Evolutionary conservation across 768 basidiomycete species (phyloP).

Genomic region (Pleurotus citrinopileatus): DNA sequence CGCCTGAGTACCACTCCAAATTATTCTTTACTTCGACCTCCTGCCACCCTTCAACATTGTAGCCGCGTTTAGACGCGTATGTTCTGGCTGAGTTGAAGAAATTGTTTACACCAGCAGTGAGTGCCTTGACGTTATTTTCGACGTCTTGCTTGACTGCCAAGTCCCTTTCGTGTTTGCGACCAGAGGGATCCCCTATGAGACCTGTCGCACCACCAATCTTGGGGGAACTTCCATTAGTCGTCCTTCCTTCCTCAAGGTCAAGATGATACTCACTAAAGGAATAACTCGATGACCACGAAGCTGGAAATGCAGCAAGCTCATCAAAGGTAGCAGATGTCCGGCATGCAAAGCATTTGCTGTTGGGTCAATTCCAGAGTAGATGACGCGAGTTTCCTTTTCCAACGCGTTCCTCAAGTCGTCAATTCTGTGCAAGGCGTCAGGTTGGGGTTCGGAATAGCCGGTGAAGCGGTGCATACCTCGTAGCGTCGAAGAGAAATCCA

Average conservation of each 20-base stretch:
- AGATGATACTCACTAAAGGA: constrained; percentile 66
- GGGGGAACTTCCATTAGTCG: neutral
- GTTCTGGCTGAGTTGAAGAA: constrained; percentile 69
- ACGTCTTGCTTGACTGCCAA: constrained; percentile 59
- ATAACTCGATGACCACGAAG: constrained; percentile 80
- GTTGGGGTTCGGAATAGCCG: neutral
- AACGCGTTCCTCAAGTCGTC: neutral
- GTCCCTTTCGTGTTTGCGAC: constrained; percentile 77
- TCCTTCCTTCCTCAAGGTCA: neutral
- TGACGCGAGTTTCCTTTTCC: constrained; percentile 44
- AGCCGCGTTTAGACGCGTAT: constrained; percentile 48
- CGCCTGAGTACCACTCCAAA: constrained; percentile 71
- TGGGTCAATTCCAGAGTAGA: constrained; percentile 92
- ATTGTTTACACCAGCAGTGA: constrained; percentile 60
- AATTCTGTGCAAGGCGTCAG: neutral
- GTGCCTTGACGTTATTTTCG: constrained; percentile 58
- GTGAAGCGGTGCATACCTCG: constrained; percentile 29
- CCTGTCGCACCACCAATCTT: constrained; percentile 97
- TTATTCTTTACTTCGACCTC: constrained; percentile 40
- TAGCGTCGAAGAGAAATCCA: constrained; percentile 48
- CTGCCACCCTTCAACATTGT: constrained; percentile 14
- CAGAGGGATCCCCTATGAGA: constrained; percentile 95
- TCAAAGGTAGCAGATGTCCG: constrained; percentile 88
- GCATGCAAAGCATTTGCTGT: constrained; percentile 89
- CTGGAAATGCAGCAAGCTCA: constrained; percentile 86